Evolutionary conservation across 768 basidiomycete species (phyloP), one percentile per base, ranked within the genome.

Genomic region (Podaxis mareebaensis): DNA sequence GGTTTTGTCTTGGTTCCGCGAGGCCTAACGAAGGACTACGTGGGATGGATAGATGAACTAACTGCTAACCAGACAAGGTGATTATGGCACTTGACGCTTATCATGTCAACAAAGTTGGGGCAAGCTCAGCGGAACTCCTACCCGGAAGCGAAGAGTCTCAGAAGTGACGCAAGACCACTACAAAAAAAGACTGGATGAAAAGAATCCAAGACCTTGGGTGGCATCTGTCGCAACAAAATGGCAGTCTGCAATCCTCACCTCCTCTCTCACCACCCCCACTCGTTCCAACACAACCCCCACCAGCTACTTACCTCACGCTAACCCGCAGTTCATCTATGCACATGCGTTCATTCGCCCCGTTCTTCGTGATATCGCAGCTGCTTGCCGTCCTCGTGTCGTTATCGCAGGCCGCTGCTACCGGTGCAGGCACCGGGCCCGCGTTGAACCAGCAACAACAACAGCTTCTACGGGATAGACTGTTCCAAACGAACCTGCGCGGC

Each of bases 401-500:
- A 49, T 49, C 48, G 20, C 58, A 49, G 11, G 17, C 17, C 38
- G 7, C 46, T 22, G 30, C 42, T 24, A 56, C 20, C 17, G 20
- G 17, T 46, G 20, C 44, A 46, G 44, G n/a, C 44, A 46, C n/a
- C 44, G n/a, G 26, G 42, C 61, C 60, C 55, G 54, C 60, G 40
- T 48, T 65, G 5, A 61, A 28, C 33, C 70, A 73, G 60, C 56
- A 54, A 17, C 66, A 69, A 28, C 63, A 69, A 55, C 72, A 73
- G 54, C 61, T 67, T 24, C 66, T 73, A 26, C 64, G 64, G 28
- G 73, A 74, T 58, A 67, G 73, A 24, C 67, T 74, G 8, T 74
- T 66, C 62, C 73, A 74, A 60, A 74, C 72, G 28, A 73, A 72
- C 64, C 53, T 74, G 52, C 70, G 73, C 24, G 73, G 73, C 3